A percentile compares a stretch with the other conserved stretches of the same genome.
phyloP scores from a whole-genome alignment of 2,329 filamentous ascomycete genomes.

The Penicillium sp. region DNA sequence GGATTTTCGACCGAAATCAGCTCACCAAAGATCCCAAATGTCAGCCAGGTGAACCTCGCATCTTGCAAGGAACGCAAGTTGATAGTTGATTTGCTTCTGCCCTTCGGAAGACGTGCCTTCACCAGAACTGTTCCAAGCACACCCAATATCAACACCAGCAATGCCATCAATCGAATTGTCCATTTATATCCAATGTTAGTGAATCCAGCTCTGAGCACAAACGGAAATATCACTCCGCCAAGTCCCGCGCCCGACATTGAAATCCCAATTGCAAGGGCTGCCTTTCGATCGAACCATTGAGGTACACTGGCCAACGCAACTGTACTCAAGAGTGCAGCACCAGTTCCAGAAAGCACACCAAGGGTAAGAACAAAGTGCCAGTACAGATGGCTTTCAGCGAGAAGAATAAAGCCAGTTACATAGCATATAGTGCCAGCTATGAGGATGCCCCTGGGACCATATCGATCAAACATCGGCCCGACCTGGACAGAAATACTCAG shows the following conservation, averaged over 20 bases:
- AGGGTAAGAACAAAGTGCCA: slow-evolving; percentile 52
- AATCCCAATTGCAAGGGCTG: slow-evolving; percentile 43
- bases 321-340: slow-evolving; percentile 41
- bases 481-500: slow-evolving; percentile 50
- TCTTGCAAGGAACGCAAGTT: slow-evolving; percentile 48
- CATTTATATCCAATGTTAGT: slow-evolving; percentile 40
- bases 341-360: slow-evolving; percentile 39
- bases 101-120: slow-evolving; percentile 38
- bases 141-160: slow-evolving; percentile 37
- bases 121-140: slow-evolving; percentile 37
- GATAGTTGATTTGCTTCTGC: slow-evolving; percentile 36
- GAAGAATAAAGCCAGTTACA: slow-evolving; percentile 45
- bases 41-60: slow-evolving; percentile 46
- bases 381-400: slow-evolving; percentile 50
- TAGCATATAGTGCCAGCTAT: slow-evolving; percentile 42
- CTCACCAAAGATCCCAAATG: slow-evolving; percentile 47
- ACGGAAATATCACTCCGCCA: slow-evolving; percentile 42
- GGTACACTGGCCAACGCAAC: slow-evolving; percentile 40
- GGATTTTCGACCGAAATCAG: fast-evolving
- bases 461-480: slow-evolving; percentile 53
- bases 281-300: slow-evolving; percentile 44
- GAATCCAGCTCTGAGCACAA: slow-evolving; percentile 38
- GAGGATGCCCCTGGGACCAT: slow-evolving; percentile 48
- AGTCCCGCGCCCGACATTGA: slow-evolving; percentile 43
- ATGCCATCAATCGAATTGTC: slow-evolving; percentile 41